Conservation (phyloP, 768 basidiomycete species). For the Hirschioporus abietinus region DNA sequence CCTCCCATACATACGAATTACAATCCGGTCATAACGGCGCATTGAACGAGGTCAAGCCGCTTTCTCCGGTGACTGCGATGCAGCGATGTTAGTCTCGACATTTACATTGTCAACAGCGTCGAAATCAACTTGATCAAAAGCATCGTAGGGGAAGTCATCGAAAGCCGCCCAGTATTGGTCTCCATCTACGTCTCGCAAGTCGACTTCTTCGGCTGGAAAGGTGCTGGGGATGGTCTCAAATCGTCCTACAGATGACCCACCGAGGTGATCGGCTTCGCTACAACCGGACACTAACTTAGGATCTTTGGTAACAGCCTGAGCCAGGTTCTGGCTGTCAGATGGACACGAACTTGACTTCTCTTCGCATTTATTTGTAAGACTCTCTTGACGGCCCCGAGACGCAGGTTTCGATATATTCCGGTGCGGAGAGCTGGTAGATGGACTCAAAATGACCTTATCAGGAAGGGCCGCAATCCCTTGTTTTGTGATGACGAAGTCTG, state of each 20-base stretch:
- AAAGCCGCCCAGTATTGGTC: neutral
- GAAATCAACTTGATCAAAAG: neutral
- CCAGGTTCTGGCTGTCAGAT: neutral
- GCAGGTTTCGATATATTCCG: neutral
- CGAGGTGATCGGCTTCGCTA: neutral
- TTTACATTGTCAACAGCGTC: neutral
- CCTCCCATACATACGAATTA: neutral
- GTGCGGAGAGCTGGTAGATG: neutral
- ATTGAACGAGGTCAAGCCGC: neutral
- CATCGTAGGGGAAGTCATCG: neutral
- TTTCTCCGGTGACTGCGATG: neutral
- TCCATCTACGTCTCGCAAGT: neutral
- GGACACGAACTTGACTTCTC: neutral
- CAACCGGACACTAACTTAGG: neutral
- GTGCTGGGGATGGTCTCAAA: neutral
- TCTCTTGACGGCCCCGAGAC: neutral
- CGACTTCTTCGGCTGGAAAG: neutral
- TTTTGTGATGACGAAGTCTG: constrained; percentile 72
- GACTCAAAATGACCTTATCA: neutral
- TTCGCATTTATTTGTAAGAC: neutral
- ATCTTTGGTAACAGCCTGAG: neutral
- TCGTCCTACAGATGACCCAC: neutral
- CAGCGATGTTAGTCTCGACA: neutral
- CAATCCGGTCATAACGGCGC: neutral
- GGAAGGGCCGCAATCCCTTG: constrained; percentile 41